Base-by-base conservation (phyloP, 2,329 filamentous ascomycete species). In the Drechslerella stenobrocha region DNA sequence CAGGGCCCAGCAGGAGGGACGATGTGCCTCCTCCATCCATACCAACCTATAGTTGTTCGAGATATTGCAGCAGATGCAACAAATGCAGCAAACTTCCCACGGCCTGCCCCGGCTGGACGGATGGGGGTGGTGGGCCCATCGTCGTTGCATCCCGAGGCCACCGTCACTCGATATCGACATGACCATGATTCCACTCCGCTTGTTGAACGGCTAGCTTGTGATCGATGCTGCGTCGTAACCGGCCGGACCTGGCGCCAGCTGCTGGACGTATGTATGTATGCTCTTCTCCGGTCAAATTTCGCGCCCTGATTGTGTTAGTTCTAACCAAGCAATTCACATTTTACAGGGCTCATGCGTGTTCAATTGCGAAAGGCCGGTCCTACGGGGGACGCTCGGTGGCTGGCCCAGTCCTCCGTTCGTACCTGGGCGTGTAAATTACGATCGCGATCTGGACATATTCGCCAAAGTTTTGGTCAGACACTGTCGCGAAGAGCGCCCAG, bases 81-180 rank as follows among this genome's bases (percentile, higher is more conserved):
- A n/a, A n/a, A n/a, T n/a, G n/a, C n/a, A n/a, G n/a, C n/a, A n/a
- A n/a, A n/a, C n/a, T n/a, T n/a, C n/a, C n/a, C n/a, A n/a, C 28
- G 5, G 5, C 28, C 28, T 11, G 5, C 11, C 28, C 28, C 28
- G 11, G 28, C 11, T 30, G 28, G 28, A 5, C 28, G 28, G 28
- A 30, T 5, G 11, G 28, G 11, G 5, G 28, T 11, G 11, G 55
- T 67, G 63, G 55, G 55, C 34, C 50, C 52, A 67, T 24, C 46
- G 30, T 67, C 44, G 45, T 60, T 32, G 24, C 28, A 67, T 52
- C 51, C 35, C 18, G 42, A 56, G 32, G n/a, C 51, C 55, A 60
- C 26, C 22, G 51, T 67, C 63, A 56, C 42, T 67, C 52, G 63
- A 67, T 67, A 51, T 56, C 37, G 46, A 53, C 63, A 53, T 60